Base-by-base conservation (phyloP, 2,329 filamentous ascomycete species). In the Amphichorda felina region DNA sequence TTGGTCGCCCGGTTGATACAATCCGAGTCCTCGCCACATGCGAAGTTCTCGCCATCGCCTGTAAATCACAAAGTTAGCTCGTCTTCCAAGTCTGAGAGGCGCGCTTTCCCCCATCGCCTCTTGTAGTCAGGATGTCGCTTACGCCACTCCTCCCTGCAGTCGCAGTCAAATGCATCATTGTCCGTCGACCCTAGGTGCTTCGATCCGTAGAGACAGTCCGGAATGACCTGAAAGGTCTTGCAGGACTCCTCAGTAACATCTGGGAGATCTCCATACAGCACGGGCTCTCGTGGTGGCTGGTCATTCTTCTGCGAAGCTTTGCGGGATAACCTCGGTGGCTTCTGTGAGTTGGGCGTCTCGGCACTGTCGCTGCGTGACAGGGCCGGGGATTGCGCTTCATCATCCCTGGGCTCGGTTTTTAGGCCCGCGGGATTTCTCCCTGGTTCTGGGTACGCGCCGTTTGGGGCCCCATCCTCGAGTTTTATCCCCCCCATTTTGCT, bases 1-100 rank as follows among this genome's bases (percentile, higher is more conserved):
- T 95, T 96, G 39, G 89, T 96, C 39, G 86, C 84, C 50, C 91
- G 83, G 59, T 98, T 98, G 68, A 98, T 98, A 61, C 91, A 98
- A 58, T 96, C 89, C 13, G 88, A 94, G 58, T 95, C 86, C 50
- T 95, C 88, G 45, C 85, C 89, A 57, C 91, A 98, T 34, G 91
- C 88, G 60, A 80, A 61, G 56, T 98, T 98, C 43, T 62, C 56
- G 42, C 72, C 70, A 54, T 75, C 63, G 25, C 60, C 76, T 81
- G 50, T 15, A 8, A 13, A 16, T 4, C 10, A 19, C 6, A 29
- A 4, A 17, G 29, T 31, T 18, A 31, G 28, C 28, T n/a, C n/a
- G n/a, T n/a, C n/a, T n/a, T n/a, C n/a, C n/a, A n/a, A n/a, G n/a
- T n/a, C n/a, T n/a, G n/a, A n/a, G n/a, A n/a, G 16, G n/a, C n/a